Conservation (phyloP, 768 basidiomycete species). For the Leucosporidium yakuticum region DNA sequence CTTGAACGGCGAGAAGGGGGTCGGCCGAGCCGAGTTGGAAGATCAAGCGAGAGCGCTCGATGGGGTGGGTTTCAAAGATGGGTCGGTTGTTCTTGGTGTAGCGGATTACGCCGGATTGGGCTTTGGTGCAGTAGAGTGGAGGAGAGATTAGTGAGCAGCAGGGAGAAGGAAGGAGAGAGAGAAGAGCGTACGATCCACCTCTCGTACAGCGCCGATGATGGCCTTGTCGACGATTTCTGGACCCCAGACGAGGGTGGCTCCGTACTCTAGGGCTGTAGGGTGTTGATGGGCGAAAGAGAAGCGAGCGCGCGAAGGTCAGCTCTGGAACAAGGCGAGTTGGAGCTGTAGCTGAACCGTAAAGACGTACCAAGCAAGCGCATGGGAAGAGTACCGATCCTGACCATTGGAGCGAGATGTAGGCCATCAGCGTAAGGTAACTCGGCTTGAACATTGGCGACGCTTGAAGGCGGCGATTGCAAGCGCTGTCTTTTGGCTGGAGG, state of each 20-base stretch:
- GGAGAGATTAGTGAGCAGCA: background rate
- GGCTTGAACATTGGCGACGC: too few species aligned
- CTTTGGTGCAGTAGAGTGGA: background rate
- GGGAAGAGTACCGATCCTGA: constrained; percentile 43
- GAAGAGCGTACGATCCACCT: constrained; percentile 79
- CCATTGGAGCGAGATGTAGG: constrained; percentile 96
- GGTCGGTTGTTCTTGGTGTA: constrained; percentile 75
- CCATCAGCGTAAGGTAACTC: constrained; percentile 74
- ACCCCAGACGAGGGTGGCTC: constrained; percentile 73
- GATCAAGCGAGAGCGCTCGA: constrained; percentile 89
- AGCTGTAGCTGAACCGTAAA: constrained; percentile 12
- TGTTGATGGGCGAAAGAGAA: too few species aligned
- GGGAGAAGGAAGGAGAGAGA: background rate
- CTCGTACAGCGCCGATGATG: constrained; percentile 73
- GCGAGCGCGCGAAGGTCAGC: constrained; percentile 49
- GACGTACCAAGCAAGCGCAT: constrained; percentile 35
- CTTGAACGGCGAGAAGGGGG: constrained; percentile 84
- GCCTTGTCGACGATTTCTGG: constrained; percentile 97
- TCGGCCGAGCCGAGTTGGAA: constrained; percentile 91
- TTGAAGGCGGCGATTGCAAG: too few species aligned
- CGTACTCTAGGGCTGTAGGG: constrained; percentile 81
- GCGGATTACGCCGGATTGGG: constrained; percentile 65
- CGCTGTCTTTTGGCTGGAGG: too few species aligned
- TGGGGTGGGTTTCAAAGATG: constrained; percentile 85
- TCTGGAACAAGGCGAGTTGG: background rate